Evolutionary conservation across 495 filamentous ascomycete genomes (phyloP).

Genomic region (Achaetomiella virescens): DNA sequence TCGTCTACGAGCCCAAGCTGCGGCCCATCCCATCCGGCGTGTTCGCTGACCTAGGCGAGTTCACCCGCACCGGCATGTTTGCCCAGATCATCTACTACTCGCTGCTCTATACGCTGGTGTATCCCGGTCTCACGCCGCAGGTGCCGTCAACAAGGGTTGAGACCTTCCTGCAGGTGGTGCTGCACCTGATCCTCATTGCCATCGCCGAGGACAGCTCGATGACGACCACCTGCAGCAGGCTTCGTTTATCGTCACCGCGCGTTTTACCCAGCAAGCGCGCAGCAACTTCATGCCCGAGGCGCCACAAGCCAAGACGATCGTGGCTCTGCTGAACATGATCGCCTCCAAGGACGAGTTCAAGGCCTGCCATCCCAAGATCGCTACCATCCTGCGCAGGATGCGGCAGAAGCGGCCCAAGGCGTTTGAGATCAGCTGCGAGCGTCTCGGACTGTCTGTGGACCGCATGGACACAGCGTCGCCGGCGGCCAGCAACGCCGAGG

Average conservation of each 20-base stretch:
- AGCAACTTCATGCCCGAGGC: slow-evolving; percentile 47
- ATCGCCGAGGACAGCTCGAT: slow-evolving; percentile 68
- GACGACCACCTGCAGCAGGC: slow-evolving; percentile 44
- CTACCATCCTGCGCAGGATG: slow-evolving; percentile 78
- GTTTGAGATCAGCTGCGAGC: slow-evolving; percentile 57
- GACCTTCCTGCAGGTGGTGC: slow-evolving; percentile 80
- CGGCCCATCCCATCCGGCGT: slow-evolving; percentile 68
- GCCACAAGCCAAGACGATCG: slow-evolving; percentile 57
- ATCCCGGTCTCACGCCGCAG: slow-evolving; percentile 55
- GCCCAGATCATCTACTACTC: slow-evolving; percentile 87
- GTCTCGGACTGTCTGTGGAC: slow-evolving; percentile 45
- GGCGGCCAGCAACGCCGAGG: slow-evolving; percentile 51
- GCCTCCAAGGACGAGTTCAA: slow-evolving; percentile 67
- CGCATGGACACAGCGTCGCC: slow-evolving; percentile 49
- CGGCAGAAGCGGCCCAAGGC: slow-evolving; percentile 67
- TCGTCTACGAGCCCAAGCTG: slow-evolving; percentile 89
- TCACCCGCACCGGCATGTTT: slow-evolving; percentile 79
- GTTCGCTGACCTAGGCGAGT: slow-evolving; percentile 66
- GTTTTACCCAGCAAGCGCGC: slow-evolving; percentile 52
- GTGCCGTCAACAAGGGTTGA: slow-evolving; percentile 80
- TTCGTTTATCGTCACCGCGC: slow-evolving; percentile 68
- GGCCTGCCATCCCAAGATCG: slow-evolving; percentile 76
- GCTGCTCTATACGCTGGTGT: slow-evolving; percentile 66
- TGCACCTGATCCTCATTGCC: slow-evolving; percentile 80
- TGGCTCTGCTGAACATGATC: slow-evolving; percentile 67